Evolutionary conservation across 2,329 filamentous ascomycete genomes (phyloP).

Genomic region (Epichloe gansuensis): DNA sequence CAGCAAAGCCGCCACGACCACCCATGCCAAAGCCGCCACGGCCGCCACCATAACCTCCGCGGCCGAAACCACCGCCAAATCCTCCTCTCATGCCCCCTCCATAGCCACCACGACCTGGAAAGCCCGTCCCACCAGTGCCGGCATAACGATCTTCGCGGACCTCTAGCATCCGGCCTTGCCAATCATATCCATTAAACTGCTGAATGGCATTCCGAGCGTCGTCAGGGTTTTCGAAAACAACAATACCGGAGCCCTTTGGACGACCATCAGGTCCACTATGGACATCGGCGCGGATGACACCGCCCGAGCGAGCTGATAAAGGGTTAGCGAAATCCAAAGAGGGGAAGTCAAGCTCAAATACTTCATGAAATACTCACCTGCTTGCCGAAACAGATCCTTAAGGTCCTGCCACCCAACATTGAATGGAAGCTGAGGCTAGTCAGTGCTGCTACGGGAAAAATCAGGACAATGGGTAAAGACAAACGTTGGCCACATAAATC

Average conservation of each 20-base stretch:
- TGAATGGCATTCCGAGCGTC: constrained; percentile 93
- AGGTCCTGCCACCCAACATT: constrained; percentile 98
- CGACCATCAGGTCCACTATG: constrained; percentile 84
- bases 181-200: constrained; percentile 97
- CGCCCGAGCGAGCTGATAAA: constrained; percentile 46
- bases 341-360: not conserved
- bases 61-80: constrained; percentile 42
- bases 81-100: constrained; percentile 47
- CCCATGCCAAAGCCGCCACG: constrained; percentile 31
- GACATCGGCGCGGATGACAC: constrained; percentile 89
- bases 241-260: constrained; percentile 93
- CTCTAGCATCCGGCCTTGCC: constrained; percentile 87
- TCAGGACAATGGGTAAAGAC: constrained; percentile 33
- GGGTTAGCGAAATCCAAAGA: not conserved
- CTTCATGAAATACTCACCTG: constrained; percentile 52
- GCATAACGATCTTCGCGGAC: constrained; percentile 95
- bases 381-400: constrained; percentile 97
- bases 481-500: constrained; percentile 96
- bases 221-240: constrained; percentile 88
- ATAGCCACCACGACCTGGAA: constrained; percentile 46
- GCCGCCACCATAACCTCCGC: constrained; percentile 40
- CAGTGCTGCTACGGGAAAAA: constrained; percentile 1
- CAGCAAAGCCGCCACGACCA: constrained; percentile 23
- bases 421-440: constrained; percentile 66
- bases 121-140: constrained; percentile 45